phyloP scores from a whole-genome alignment of 2,329 filamentous ascomycete species.

The Cercospora sp. region DNA sequence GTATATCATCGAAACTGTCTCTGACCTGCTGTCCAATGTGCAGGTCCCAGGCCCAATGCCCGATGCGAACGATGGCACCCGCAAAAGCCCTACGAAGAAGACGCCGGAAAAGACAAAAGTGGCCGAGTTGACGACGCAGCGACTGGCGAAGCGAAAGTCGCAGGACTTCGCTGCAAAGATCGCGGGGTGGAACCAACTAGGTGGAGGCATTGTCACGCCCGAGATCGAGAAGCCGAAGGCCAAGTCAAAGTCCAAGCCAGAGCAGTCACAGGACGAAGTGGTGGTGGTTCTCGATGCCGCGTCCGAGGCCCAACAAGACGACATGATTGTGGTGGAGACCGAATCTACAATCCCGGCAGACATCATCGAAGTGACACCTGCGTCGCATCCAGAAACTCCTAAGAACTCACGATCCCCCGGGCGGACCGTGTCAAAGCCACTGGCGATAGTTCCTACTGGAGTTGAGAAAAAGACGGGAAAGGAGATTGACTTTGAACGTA shows the following conservation, averaged over 20 bases:
- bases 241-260: neutral
- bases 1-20: conserved; percentile 29
- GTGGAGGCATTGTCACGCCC: conserved; percentile 28
- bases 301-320: conserved; percentile 13
- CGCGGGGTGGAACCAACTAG: conserved; percentile 36
- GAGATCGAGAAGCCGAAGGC: conserved; percentile 3
- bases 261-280: conserved; percentile 32
- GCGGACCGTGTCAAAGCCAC: conserved; percentile 13
- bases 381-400: conserved; percentile 9
- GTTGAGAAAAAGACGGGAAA: conserved; percentile 28
- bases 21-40: conserved; percentile 33
- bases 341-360: conserved; percentile 14
- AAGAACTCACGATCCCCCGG: conserved; percentile 8
- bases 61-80: conserved; percentile 26
- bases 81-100: conserved; percentile 29
- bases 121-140: conserved; percentile 30
- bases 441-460: conserved; percentile 7
- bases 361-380: conserved; percentile 11
- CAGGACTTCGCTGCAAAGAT: conserved; percentile 39
- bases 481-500: conserved; percentile 37
- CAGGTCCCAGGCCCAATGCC: conserved; percentile 37
- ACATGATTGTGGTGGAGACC: conserved; percentile 28
- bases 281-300: conserved; percentile 27
- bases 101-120: conserved; percentile 32
- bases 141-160: conserved; percentile 34